Conservation (phyloP, 352 stramenopile genomes). For the Chrysophaeum taylorii region DNA sequence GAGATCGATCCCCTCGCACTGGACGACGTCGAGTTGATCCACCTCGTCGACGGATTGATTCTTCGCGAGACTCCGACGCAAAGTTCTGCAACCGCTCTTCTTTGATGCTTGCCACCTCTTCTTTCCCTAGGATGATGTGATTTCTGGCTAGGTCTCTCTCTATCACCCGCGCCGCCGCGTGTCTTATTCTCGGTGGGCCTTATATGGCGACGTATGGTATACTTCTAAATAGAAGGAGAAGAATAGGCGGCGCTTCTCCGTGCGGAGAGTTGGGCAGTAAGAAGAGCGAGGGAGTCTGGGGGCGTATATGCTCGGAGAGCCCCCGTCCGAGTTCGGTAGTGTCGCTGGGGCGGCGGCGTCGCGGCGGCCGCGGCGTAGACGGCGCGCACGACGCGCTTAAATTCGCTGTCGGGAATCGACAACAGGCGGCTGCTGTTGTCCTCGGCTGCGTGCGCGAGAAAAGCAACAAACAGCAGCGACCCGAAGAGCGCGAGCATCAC, state of each 20-base stretch:
- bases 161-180: too few relatives aligned
- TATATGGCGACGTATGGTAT: not conserved
- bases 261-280: not conserved
- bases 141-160: too few relatives aligned
- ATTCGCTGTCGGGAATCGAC: not conserved
- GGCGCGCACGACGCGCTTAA: not conserved
- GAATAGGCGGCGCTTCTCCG: too few relatives aligned
- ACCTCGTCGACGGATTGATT: conserved; percentile 6
- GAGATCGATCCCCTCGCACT: too few relatives aligned
- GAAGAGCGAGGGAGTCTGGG: not conserved
- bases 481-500: not conserved
- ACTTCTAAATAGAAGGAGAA: not conserved
- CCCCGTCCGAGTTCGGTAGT: not conserved
- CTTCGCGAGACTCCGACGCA: too few relatives aligned
- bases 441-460: not conserved
- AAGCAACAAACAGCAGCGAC: not conserved
- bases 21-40: too few relatives aligned
- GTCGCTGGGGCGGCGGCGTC: not conserved
- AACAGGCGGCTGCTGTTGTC: conserved; percentile 1
- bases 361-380: not conserved
- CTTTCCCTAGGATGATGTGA: too few relatives aligned
- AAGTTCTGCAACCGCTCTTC: too few relatives aligned
- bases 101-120: too few relatives aligned
- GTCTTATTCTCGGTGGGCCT: too few relatives aligned
- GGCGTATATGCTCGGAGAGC: not conserved